phyloP scores from a whole-genome alignment of 2,329 filamentous ascomycete species.

The Alternaria brassicicola region DNA sequence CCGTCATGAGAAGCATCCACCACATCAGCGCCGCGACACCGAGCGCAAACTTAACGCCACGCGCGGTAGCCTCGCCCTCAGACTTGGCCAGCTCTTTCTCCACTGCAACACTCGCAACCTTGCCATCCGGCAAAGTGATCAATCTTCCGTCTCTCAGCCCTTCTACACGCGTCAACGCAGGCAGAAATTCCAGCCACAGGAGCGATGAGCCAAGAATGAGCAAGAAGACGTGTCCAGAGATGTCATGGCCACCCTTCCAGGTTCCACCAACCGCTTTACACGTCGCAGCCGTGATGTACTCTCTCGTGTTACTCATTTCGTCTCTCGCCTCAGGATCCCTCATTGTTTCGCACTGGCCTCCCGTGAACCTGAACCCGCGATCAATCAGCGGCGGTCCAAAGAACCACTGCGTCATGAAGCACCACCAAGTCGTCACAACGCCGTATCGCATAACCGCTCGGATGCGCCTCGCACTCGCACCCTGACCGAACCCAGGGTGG shows the following conservation, averaged over 20 bases:
- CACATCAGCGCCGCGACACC: conserved; percentile 72
- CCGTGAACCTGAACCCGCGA: conserved; percentile 84
- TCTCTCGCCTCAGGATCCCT: conserved; percentile 56
- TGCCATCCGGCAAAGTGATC: conserved; percentile 70
- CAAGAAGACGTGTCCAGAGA: conserved; percentile 93
- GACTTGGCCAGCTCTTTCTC: conserved; percentile 52
- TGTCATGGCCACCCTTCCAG: conserved; percentile 95
- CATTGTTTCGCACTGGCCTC: conserved; percentile 76
- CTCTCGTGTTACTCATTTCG: conserved; percentile 52
- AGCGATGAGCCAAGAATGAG: conserved; percentile 84
- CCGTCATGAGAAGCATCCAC: conserved; percentile 99
- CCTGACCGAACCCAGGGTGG: conserved; percentile 64
- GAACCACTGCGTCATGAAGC: conserved; percentile 92
- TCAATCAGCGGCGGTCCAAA: conserved; percentile 92
- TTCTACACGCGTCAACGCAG: conserved; percentile 58
- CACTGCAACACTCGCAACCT: conserved; percentile 57
- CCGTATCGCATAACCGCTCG: conserved; percentile 72
- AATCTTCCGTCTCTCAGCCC: conserved; percentile 66
- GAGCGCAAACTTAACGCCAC: conserved; percentile 61
- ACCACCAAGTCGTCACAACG: conserved; percentile 78
- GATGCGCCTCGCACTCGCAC: conserved; percentile 51
- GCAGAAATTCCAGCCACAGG: conserved; percentile 79
- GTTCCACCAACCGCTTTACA: conserved; percentile 82
- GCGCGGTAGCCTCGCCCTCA: conserved; percentile 48
- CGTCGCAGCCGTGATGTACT: conserved; percentile 72